Conservation (phyloP, 768 basidiomycete genomes). For the Amanita rimosa region DNA sequence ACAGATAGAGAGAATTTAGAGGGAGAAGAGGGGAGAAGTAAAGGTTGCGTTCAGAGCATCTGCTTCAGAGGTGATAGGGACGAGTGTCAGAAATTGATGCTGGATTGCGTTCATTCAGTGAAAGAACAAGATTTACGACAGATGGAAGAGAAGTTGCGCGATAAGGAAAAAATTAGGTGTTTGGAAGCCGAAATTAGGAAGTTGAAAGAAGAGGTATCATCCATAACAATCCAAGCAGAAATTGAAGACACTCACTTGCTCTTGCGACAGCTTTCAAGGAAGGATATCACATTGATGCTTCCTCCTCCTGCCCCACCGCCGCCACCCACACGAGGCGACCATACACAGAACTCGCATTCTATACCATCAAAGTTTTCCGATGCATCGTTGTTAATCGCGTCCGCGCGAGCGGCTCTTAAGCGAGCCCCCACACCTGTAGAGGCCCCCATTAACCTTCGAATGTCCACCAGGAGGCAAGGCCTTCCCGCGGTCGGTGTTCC, state of each 20-base stretch:
- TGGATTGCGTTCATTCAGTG: neutral
- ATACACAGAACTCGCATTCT: conserved; percentile 13
- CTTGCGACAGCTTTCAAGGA: conserved; percentile 31
- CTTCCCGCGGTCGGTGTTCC: conserved; percentile 64
- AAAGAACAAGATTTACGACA: conserved; percentile 8
- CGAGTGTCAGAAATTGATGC: neutral
- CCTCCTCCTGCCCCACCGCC: conserved; percentile 30
- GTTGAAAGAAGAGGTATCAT: conserved; percentile 45
- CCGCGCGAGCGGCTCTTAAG: conserved; percentile 58
- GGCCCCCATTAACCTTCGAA: conserved; percentile 49
- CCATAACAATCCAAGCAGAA: neutral
- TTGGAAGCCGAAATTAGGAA: conserved; percentile 57
- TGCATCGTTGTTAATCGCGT: conserved; percentile 33
- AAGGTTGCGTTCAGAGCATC: too few species aligned
- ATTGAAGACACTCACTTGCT: neutral
- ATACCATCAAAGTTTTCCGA: conserved; percentile 17
- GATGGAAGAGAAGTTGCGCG: conserved; percentile 26
- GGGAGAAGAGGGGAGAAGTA: too few species aligned
- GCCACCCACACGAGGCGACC: conserved; percentile 23
- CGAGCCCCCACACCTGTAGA: conserved; percentile 46
- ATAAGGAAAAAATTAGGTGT: conserved; percentile 51
- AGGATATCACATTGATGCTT: conserved; percentile 15
- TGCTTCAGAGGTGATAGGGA: neutral
- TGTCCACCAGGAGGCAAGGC: conserved; percentile 32
- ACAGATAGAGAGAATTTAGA: too few species aligned